These are phyloP conservation scores for Chlorella ohadii DNA, from an alignment of 139 green algal species.

Conservation along the genomic window DNA sequence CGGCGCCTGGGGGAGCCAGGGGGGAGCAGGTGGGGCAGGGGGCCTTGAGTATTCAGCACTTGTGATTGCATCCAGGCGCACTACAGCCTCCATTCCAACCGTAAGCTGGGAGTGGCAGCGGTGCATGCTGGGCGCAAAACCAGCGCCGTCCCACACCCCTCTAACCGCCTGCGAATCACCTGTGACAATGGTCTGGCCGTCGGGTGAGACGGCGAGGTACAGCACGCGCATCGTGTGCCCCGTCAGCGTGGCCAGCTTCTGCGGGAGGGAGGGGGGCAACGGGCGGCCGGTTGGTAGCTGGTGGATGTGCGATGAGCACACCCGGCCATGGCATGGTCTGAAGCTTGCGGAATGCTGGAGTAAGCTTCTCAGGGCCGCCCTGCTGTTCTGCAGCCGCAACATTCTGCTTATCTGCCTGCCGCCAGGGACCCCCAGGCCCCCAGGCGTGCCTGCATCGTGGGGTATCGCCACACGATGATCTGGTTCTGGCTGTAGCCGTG, in stretches of 20 bases:
- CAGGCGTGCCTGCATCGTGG: constrained; percentile 55
- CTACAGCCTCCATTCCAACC: no score
- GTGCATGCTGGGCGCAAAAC: no score
- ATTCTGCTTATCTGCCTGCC: background rate
- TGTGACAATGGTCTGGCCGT: constrained; percentile 99
- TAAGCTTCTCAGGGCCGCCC: no score
- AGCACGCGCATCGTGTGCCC: constrained; percentile 95
- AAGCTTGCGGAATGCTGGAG: no score
- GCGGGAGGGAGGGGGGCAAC: constrained; percentile 39
- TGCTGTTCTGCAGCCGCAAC: background rate
- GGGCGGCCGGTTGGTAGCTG: background rate
- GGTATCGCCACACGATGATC: constrained; percentile 83
- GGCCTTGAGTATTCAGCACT: no score
- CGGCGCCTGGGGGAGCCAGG: constrained; percentile 46
- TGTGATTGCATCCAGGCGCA: no score
- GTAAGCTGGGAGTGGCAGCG: no score
- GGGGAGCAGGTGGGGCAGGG: no score
- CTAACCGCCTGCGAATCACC: constrained; percentile 55
- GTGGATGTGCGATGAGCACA: no score
- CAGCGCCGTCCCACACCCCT: no score
- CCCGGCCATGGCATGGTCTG: no score
- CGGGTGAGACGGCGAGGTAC: constrained; percentile 94
- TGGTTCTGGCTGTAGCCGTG: constrained; percentile 99
- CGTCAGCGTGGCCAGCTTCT: constrained; percentile 93
- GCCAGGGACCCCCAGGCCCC: background rate